phyloP scores from a whole-genome alignment of 164 flowering plant species.

The Kalanchoe fedtschenkoi region DNA sequence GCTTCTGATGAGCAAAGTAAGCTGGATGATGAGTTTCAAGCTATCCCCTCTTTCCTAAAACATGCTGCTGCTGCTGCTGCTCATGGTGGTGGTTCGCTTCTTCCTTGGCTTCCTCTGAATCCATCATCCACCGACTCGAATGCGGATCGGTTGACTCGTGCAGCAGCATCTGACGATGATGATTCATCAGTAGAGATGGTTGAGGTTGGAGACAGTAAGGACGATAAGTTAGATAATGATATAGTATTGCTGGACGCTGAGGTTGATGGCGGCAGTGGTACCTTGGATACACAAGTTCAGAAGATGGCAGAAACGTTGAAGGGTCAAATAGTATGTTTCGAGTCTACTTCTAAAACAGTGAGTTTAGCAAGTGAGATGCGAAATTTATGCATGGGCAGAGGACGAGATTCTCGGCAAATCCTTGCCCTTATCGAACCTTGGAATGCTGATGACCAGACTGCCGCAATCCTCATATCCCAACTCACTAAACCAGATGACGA shows the following conservation, averaged over 20 bases:
- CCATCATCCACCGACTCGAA: conserved; percentile 22
- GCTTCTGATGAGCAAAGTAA: conserved; percentile 19
- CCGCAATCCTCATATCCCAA: conserved; percentile 42
- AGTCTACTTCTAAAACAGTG: conserved; percentile 24
- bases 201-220: conserved; percentile 15
- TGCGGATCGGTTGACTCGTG: conserved; percentile 1
- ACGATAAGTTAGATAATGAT: conserved; percentile 15
- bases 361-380: conserved; percentile 40
- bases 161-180: neutral
- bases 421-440: conserved; percentile 60
- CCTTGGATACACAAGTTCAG: conserved; percentile 27
- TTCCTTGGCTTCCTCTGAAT: conserved; percentile 76
- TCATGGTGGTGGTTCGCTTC: conserved; percentile 16
- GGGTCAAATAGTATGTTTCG: conserved; percentile 22
- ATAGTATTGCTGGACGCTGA: conserved; percentile 14
- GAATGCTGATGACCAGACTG: conserved; percentile 53
- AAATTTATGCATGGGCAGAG: conserved; percentile 24
- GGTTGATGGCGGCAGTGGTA: conserved; percentile 12
- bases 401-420: conserved; percentile 21
- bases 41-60: conserved; percentile 50
- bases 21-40: conserved; percentile 33
- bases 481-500: conserved; percentile 26
- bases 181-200: conserved; percentile 9
- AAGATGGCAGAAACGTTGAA: conserved; percentile 28
- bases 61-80: conserved; percentile 9